A percentile compares a stretch with the other conserved stretches of the same genome.
Evolutionary conservation across 495 filamentous ascomycete genomes (phyloP).

Genomic region (Aspergillus egyptiacus): DNA sequence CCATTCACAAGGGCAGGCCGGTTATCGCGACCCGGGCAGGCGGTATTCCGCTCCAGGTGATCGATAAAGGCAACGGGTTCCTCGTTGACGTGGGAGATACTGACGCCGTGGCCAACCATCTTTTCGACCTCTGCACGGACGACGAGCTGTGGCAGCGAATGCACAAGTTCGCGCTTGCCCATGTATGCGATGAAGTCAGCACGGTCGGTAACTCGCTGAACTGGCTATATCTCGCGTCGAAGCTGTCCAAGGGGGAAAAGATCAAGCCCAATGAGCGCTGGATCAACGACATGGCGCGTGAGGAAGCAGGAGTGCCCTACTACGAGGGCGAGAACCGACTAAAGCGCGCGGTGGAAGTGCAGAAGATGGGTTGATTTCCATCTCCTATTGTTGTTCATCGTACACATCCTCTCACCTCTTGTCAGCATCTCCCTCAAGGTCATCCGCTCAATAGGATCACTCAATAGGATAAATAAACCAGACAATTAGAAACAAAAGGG

Average conservation of each 20-base stretch:
- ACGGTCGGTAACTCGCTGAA: conserved; percentile 73
- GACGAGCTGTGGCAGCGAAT: conserved; percentile 57
- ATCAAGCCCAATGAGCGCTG: conserved; percentile 51
- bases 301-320: conserved; percentile 57
- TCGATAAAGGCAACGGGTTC: conserved; percentile 68
- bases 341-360: conserved; percentile 32
- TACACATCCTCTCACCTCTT: background rate
- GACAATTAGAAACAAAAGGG: background rate
- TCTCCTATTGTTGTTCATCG: background rate
- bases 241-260: conserved; percentile 47
- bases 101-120: conserved; percentile 63
- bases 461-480: background rate
- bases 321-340: conserved; percentile 56
- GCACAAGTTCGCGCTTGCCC: conserved; percentile 55
- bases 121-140: conserved; percentile 66
- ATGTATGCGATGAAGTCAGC: conserved; percentile 76
- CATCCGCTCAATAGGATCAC: background rate
- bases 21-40: conserved; percentile 74
- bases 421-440: no score
- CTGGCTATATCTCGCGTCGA: conserved; percentile 73
- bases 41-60: conserved; percentile 77
- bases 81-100: conserved; percentile 69
- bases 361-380: conserved; percentile 28
- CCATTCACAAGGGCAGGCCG: conserved; percentile 76
- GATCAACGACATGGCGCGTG: conserved; percentile 75